Evolutionary conservation across 352 stramenopile genomes (phyloP).

Genomic region (Paralagenidium karlingii): DNA sequence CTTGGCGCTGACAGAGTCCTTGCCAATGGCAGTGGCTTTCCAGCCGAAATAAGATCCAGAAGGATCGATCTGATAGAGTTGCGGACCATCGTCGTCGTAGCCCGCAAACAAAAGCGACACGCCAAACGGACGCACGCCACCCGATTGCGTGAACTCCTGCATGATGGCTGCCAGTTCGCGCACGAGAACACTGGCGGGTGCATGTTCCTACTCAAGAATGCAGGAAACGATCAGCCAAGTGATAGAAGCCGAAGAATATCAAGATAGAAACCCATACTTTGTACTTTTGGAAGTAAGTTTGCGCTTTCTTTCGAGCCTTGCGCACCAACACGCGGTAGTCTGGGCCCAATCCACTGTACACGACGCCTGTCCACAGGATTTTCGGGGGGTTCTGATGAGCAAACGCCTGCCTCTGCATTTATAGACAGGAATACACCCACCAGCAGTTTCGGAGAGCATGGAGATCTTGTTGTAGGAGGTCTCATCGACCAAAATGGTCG

Average conservation of each 20-base stretch:
- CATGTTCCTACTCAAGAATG: constrained; percentile 43
- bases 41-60: constrained; percentile 98
- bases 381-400: constrained; percentile 14
- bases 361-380: constrained; percentile 54
- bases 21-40: constrained; percentile 99
- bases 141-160: constrained; percentile 98
- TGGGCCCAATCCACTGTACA: constrained; percentile 96
- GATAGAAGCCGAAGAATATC: background rate
- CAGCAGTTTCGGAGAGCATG: constrained; percentile 81
- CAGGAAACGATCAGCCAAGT: background rate
- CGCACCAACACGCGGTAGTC: constrained; percentile 98
- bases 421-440: constrained; percentile 4
- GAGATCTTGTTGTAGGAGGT: constrained; percentile 95
- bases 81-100: constrained; percentile 94
- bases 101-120: constrained; percentile 97
- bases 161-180: constrained; percentile 95
- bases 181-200: constrained; percentile 93
- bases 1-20: constrained; percentile 97
- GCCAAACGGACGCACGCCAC: constrained; percentile 97
- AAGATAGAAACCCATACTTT: too few relatives aligned
- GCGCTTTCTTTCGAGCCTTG: constrained; percentile 92
- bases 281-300: constrained; percentile 95
- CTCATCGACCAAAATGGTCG: constrained; percentile 92
- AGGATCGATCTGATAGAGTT: constrained; percentile 98
- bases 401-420: background rate